Conservation (phyloP, 306 rosid species). For the Morella rubra region DNA sequence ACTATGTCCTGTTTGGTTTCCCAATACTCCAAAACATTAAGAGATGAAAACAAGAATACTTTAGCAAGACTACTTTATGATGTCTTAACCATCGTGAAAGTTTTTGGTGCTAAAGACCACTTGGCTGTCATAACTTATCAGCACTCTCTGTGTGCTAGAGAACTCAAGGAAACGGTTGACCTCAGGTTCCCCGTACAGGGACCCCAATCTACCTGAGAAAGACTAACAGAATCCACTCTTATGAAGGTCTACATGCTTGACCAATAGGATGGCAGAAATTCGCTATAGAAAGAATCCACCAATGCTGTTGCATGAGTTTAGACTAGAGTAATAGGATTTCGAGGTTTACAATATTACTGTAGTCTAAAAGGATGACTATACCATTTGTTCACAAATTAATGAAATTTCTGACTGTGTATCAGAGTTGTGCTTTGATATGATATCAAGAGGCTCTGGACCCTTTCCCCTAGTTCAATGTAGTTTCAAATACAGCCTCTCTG, state of each 20-base stretch:
- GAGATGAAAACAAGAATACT: neutral
- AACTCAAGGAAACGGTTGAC: neutral
- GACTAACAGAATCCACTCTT: neutral
- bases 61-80: neutral
- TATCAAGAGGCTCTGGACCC: neutral
- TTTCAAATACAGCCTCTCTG: neutral
- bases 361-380: neutral
- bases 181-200: neutral
- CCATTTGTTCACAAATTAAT: neutral
- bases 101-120: neutral
- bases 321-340: neutral
- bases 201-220: neutral
- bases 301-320: neutral
- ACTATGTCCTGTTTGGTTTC: neutral
- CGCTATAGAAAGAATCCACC: neutral
- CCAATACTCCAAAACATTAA: neutral
- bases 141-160: neutral
- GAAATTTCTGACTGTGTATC: neutral
- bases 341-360: no score
- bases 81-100: neutral
- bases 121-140: neutral
- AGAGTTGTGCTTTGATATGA: neutral
- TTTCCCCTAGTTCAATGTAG: neutral
- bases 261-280: neutral
- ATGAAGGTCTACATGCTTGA: neutral